Base-by-base conservation (phyloP, 495 filamentous ascomycete species). In the Chaetomium fimeti region DNA sequence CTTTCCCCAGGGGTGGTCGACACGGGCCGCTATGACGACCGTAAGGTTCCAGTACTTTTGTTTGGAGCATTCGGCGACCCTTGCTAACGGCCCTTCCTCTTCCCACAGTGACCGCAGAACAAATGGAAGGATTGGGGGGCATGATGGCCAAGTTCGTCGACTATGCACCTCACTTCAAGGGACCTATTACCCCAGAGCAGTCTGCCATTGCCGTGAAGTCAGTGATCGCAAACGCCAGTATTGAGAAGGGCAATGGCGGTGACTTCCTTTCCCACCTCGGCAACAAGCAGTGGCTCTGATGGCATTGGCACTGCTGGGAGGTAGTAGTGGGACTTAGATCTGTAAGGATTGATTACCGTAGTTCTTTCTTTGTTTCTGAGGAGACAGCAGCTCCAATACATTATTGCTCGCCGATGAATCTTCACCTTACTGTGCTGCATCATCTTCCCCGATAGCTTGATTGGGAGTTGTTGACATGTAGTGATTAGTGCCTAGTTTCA, bases 191-290 rank as follows among this genome's bases (percentile, higher is more conserved):
- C 3, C 70, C 80, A 0, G 73, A 81, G 16, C 75, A 79, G 36
- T 75, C 83, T 0, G 73, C 85, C 11, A 68, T 58, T 12, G 53
- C 57, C 53, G 63, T 84, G 0, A 60, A 72, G 54, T 69, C 72
- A 3, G 71, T 81, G 7, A 69, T 75, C 47, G 72, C 83, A 15
- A 81, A 73, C 6, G 71, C 79, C 15, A 83, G 74, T 38, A 72
- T 86, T 7, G 79, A 82, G 56, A 71, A 72, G 43, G 82, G 83
- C 4, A 49, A 80, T 63, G 82, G 76, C 9, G 85, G 85, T 5
- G 64, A 75, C 0, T 84, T 83, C 67, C 36, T 87, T 0, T 85
- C 83, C 7, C 85, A 87, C 32, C 66, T 72, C 60, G 84, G 84
- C 7, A 84, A 80, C 59, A 82, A 83, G 70, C 73, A 79, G 60